phyloP scores from a whole-genome alignment of 352 stramenopile genomes.

The Phytophthora pistaciae region DNA sequence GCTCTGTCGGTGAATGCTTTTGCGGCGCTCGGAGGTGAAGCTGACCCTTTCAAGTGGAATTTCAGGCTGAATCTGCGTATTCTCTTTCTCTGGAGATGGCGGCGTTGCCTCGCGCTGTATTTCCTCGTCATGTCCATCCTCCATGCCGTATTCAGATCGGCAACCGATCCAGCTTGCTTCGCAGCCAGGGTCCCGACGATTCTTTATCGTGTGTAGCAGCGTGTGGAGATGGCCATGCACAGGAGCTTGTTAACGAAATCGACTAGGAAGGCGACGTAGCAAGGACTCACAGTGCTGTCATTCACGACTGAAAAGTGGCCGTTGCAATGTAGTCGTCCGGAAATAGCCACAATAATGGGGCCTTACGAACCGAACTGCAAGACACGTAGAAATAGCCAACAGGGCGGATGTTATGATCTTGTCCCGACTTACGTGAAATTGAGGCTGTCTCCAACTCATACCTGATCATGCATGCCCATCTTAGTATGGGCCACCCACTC shows the following conservation, averaged over 20 bases:
- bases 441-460: neutral
- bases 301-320: slow-evolving; percentile 5
- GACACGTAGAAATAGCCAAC: neutral
- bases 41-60: neutral
- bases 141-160: slow-evolving; percentile 11
- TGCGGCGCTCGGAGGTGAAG: slow-evolving; percentile 7
- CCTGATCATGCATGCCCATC: neutral
- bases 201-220: slow-evolving; percentile 8
- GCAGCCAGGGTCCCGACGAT: slow-evolving; percentile 4
- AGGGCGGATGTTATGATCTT: neutral
- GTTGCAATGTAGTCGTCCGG: neutral
- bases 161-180: neutral
- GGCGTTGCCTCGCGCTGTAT: slow-evolving; percentile 13
- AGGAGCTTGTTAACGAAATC: slow-evolving; percentile 10
- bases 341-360: slow-evolving; percentile 1
- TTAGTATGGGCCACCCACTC: neutral
- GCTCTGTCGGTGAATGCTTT: slow-evolving; percentile 26
- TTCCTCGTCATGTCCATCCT: slow-evolving; percentile 13
- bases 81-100: slow-evolving; percentile 12
- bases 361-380: slow-evolving; percentile 9
- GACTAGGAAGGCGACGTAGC: neutral
- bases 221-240: slow-evolving; percentile 10
- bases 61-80: neutral
- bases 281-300: slow-evolving; percentile 7
- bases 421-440: neutral